Conservation (phyloP, 2,329 filamentous ascomycete genomes). For the Nemania sp. region DNA sequence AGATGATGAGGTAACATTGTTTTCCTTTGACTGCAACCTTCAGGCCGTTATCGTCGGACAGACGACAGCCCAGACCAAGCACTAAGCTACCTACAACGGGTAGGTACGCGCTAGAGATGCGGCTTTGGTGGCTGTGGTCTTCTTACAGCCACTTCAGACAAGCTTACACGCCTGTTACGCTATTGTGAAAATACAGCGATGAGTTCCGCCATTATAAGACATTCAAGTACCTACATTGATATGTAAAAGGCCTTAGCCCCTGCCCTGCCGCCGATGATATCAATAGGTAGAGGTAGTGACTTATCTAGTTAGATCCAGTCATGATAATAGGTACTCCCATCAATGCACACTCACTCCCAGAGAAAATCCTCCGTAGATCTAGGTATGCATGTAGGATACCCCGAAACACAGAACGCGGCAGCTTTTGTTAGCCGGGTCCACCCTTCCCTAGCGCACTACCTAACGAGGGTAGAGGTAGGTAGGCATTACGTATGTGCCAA, state of each 20-base stretch:
- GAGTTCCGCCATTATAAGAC: too few species aligned
- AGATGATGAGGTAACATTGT: conserved; percentile 32
- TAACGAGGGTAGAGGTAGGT: not conserved
- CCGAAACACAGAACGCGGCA: conserved; percentile 10
- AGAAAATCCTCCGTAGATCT: conserved; percentile 4
- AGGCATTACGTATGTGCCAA: not conserved
- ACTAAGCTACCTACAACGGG: too few species aligned
- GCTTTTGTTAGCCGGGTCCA: conserved; percentile 2
- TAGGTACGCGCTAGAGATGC: not conserved
- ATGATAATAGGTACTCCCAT: too few species aligned
- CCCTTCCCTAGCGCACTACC: not conserved
- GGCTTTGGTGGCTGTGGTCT: not conserved
- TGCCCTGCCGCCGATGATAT: too few species aligned
- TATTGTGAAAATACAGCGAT: too few species aligned
- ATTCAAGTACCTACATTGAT: too few species aligned
- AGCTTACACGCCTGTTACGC: not conserved
- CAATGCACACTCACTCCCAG: too few species aligned
- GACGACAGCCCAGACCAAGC: conserved; percentile 32
- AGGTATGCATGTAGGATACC: not conserved
- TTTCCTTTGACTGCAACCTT: conserved; percentile 37
- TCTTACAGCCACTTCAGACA: not conserved
- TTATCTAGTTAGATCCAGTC: too few species aligned
- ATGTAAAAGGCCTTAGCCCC: too few species aligned
- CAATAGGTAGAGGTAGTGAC: too few species aligned
- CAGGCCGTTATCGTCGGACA: conserved; percentile 41